phyloP scores from a whole-genome alignment of 2,329 filamentous ascomycete species.

The Parastagonospora avenae region DNA sequence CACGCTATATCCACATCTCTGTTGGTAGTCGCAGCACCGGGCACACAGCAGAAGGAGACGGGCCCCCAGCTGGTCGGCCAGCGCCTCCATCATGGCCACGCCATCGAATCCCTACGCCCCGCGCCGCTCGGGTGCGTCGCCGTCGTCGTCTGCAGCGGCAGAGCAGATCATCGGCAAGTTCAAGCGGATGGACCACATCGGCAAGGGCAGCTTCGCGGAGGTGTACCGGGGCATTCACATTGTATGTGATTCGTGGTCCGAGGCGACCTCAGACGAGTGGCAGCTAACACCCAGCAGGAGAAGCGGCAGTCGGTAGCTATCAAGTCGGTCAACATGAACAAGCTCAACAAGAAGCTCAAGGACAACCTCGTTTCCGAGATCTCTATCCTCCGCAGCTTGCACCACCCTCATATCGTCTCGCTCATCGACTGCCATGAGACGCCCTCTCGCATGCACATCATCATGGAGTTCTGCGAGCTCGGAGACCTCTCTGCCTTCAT shows the following conservation, averaged over 20 bases:
- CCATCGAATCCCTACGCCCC: slow-evolving; percentile 38
- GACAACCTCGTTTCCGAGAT: slow-evolving; percentile 97
- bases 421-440: slow-evolving; percentile 94
- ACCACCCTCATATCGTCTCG: slow-evolving; percentile 95
- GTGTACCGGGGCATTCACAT: slow-evolving; percentile 88
- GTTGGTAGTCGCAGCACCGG: slow-evolving; percentile 38
- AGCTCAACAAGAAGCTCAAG: slow-evolving; percentile 93
- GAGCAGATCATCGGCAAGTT: slow-evolving; percentile 71
- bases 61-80: slow-evolving; percentile 34
- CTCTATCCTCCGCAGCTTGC: slow-evolving; percentile 88
- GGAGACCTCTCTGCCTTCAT: slow-evolving; percentile 95
- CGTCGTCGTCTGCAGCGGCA: slow-evolving; percentile 38
- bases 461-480: slow-evolving; percentile 98
- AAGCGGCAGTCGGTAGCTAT: slow-evolving; percentile 85
- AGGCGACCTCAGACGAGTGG: slow-evolving; percentile 1
- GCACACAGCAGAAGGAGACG: slow-evolving; percentile 12
- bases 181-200: slow-evolving; percentile 84
- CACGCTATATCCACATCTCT: slow-evolving; percentile 45
- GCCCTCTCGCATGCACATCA: slow-evolving; percentile 85
- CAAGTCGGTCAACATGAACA: slow-evolving; percentile 91
- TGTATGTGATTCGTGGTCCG: slow-evolving; percentile 57
- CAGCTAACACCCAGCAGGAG: slow-evolving; percentile 58
- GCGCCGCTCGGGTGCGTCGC: slow-evolving; percentile 45
- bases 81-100: slow-evolving; percentile 44
- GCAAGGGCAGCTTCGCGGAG: slow-evolving; percentile 95